phyloP scores from a whole-genome alignment of 2,329 filamentous ascomycete species.

The Trichoderma koningiopsis region DNA sequence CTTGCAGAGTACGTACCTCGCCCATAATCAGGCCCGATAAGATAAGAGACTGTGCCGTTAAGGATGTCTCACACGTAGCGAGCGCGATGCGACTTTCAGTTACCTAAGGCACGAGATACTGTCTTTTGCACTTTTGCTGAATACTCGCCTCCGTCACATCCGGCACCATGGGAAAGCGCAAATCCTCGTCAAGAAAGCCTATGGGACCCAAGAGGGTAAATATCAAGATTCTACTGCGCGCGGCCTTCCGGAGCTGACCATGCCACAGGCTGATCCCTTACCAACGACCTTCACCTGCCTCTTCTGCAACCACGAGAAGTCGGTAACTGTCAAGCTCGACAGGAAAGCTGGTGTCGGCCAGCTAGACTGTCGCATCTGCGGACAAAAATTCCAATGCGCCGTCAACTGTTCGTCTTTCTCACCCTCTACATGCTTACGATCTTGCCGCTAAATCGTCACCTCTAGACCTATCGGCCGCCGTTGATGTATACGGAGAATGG shows the following conservation, averaged over 20 bases:
- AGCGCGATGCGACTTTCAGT: conserved; percentile 24
- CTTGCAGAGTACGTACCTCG: not conserved
- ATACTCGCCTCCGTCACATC: not conserved
- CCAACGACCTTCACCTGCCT: conserved; percentile 90
- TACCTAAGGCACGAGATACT: conserved; percentile 9
- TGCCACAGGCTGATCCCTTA: conserved; percentile 62
- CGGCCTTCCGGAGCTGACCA: conserved; percentile 10
- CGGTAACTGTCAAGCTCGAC: conserved; percentile 86
- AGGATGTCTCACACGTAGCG: conserved; percentile 4
- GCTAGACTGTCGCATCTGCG: conserved; percentile 88
- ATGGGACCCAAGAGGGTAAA: conserved; percentile 78
- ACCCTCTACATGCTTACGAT: conserved; percentile 17
- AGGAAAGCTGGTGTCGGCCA: conserved; percentile 88
- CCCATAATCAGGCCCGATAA: conserved; percentile 16
- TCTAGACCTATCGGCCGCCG: conserved; percentile 80
- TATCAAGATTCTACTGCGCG: not conserved
- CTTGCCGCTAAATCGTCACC: conserved; percentile 27
- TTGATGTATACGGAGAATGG: conserved; percentile 98
- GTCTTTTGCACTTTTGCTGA: conserved; percentile 1
- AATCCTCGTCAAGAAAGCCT: conserved; percentile 84
- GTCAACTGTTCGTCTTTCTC: conserved; percentile 73
- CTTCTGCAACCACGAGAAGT: conserved; percentile 97
- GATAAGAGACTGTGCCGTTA: conserved; percentile 12
- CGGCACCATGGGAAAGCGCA: conserved; percentile 79
- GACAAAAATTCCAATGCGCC: conserved; percentile 87